Evolutionary conservation across 441 rosid genomes (phyloP), one percentile per base, ranked within the genome.

Genomic region (Populus hybrid): DNA sequence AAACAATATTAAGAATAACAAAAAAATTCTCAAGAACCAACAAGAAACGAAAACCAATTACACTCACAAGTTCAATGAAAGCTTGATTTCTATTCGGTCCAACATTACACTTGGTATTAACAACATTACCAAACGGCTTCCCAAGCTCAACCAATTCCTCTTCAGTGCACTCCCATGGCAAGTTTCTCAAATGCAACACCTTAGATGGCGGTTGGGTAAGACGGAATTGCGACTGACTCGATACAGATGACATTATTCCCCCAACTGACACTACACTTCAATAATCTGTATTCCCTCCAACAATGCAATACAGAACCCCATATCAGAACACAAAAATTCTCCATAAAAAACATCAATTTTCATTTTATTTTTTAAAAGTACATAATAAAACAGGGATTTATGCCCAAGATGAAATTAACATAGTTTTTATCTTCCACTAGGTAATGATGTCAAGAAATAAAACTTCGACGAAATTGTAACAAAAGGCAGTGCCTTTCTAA

Each of bases 121-220:
- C 94, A 78, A 94, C 99, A 71, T 88, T 84, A 53, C 99, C 99
- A 84, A 97, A 97, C 3, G 98, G 99, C 86, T 93, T 97, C 73
- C 99, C 99, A 35, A 97, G 94, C 78, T 97, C 98, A 72, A 97
- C 82, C 74, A 97, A 78, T 74, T 94, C 99, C 67, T 94, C 98
- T 82, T 97, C 99, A 18, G 97, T 89, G 84, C 99, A 97, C 77
- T 94, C 99, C 99, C 99, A 97, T 0, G 99, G 99, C 86, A 97
- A 85, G 85, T 97, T 97, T 84, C 99, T 88, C 87, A 97, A 77
- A 87, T 97, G 99, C 68, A 97, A 91, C 84, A 97, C 98, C 92
- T 97, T 97, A 3, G 99, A 94, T 4, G 99, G 99, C 5, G 99
- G 96, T 67, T 97, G 99, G 59, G 99, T 92, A 84, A 94, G 94